phyloP scores from a whole-genome alignment of 2,329 filamentous ascomycete species.

The Amauroascus niger region DNA sequence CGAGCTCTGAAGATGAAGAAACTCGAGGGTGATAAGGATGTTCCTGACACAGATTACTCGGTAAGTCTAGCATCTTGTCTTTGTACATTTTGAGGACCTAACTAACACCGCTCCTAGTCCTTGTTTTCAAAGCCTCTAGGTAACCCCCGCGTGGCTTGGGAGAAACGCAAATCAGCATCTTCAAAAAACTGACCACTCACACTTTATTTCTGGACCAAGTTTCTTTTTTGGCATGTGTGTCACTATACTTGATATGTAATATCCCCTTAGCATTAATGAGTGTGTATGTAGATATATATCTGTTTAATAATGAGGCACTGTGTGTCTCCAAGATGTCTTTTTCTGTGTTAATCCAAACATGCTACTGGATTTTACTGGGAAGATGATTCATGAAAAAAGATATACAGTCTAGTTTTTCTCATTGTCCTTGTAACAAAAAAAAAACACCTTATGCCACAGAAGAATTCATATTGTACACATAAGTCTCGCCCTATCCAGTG shows the following conservation, averaged over 20 bases:
- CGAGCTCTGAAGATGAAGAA: conserved; percentile 72
- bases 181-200: conserved; percentile 15
- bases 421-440: neutral
- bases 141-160: conserved; percentile 51
- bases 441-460: neutral
- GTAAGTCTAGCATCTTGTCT: conserved; percentile 25
- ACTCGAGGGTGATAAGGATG: conserved; percentile 45
- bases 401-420: neutral
- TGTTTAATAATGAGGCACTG: neutral
- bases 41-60: conserved; percentile 49
- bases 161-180: conserved; percentile 14
- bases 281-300: conserved; percentile 11
- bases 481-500: neutral
- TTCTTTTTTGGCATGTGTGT: neutral
- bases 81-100: neutral
- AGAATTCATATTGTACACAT: neutral
- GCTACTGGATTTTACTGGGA: neutral
- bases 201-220: conserved; percentile 11
- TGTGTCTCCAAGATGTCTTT: neutral
- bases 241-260: conserved; percentile 10
- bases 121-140: conserved; percentile 65
- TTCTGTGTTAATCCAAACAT: neutral
- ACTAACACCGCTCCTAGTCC: conserved; percentile 29
- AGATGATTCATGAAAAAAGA: neutral
- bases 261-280: neutral